Conservation (phyloP, 306 rosid species). For the Bauhinia variegata region DNA sequence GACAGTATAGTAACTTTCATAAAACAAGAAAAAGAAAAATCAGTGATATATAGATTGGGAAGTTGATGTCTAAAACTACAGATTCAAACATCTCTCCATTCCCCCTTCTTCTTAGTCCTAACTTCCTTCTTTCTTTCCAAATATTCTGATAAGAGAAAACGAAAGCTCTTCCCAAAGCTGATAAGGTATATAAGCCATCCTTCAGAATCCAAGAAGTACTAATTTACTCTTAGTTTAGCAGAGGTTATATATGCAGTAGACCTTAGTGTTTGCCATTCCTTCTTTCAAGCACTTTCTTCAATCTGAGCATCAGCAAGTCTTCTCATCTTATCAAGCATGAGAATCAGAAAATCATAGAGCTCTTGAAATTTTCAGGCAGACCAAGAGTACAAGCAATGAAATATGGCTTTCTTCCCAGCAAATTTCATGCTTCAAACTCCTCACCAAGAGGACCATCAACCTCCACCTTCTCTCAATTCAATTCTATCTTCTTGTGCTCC, state of each 20-base stretch:
- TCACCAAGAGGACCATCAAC: slow-evolving; percentile 71
- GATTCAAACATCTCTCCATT: slow-evolving; percentile 43
- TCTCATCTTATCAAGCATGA: slow-evolving; percentile 41
- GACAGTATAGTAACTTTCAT: slow-evolving; percentile 15
- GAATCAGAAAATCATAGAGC: slow-evolving; percentile 29
- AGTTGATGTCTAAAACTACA: slow-evolving; percentile 42
- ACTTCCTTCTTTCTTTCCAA: slow-evolving; percentile 32
- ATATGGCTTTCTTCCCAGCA: slow-evolving; percentile 95
- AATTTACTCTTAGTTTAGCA: slow-evolving; percentile 32
- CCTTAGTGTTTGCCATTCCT: slow-evolving; percentile 29
- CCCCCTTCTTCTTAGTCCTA: slow-evolving; percentile 6
- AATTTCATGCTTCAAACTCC: slow-evolving; percentile 94
- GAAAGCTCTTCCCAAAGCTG: slow-evolving; percentile 43
- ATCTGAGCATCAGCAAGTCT: slow-evolving; percentile 33
- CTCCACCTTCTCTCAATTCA: slow-evolving; percentile 73
- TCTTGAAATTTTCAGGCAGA: slow-evolving; percentile 41
- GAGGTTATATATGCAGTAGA: slow-evolving; percentile 23
- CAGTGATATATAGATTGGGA: slow-evolving; percentile 47
- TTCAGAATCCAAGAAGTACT: slow-evolving; percentile 41
- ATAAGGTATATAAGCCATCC: slow-evolving; percentile 58
- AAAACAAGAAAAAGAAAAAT: slow-evolving; percentile 10
- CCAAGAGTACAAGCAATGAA: slow-evolving; percentile 55
- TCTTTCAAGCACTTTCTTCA: slow-evolving; percentile 29
- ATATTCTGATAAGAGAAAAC: slow-evolving; percentile 34
- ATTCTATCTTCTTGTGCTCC: slow-evolving; percentile 77